Evolutionary conservation across 495 filamentous ascomycete genomes (phyloP).

Genomic region (Aspergillus heteromorphus): DNA sequence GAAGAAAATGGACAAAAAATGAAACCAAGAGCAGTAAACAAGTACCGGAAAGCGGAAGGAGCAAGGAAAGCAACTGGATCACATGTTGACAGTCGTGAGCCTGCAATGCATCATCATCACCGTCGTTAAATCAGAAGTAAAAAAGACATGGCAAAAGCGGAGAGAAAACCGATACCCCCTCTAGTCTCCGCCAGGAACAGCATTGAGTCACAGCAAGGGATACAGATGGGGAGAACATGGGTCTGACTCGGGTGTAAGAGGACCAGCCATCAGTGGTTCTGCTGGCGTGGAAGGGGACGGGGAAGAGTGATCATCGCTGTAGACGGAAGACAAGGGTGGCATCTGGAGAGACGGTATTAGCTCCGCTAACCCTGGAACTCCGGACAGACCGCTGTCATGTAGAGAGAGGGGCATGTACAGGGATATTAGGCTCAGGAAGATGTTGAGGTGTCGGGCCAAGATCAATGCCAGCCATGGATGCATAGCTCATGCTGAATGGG

Average conservation of each 20-base stretch:
- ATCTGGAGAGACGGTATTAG: constrained; percentile 53
- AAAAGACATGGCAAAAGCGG: constrained; percentile 4
- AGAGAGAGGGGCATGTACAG: constrained; percentile 43
- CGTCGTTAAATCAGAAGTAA: constrained; percentile 8
- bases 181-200: not conserved
- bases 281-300: constrained; percentile 34
- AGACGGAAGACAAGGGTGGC: constrained; percentile 77
- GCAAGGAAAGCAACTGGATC: constrained; percentile 3
- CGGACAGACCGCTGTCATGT: constrained; percentile 45
- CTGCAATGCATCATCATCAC: constrained; percentile 12
- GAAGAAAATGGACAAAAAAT: not conserved
- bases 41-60: not conserved
- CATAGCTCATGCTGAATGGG: constrained; percentile 72
- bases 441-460: constrained; percentile 43
- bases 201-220: constrained; percentile 9
- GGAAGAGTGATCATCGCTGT: constrained; percentile 70
- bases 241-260: constrained; percentile 35
- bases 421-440: constrained; percentile 27
- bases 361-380: constrained; percentile 22
- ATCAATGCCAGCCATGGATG: constrained; percentile 70
- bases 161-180: constrained; percentile 6
- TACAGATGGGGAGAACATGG: constrained; percentile 30
- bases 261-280: constrained; percentile 32
- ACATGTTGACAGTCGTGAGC: not conserved
- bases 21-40: not conserved